Evolutionary conservation across 1,284 basidiomycete genomes (phyloP), one percentile per base, ranked within the genome.

Genomic region (Psilocybe mexicana): DNA sequence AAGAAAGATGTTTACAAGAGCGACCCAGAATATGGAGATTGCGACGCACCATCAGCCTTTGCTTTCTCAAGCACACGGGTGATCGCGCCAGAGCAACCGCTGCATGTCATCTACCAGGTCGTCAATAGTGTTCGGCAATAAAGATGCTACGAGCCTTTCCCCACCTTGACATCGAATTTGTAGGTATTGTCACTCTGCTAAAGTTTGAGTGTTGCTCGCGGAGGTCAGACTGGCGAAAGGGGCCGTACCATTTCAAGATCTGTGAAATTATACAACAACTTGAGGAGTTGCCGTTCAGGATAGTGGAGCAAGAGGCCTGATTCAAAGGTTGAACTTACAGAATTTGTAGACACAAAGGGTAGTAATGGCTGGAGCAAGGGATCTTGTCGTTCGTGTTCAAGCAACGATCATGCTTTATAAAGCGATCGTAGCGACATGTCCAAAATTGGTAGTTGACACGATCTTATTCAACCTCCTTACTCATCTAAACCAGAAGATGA

Each of bases 1-100:
- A 36, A 33, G 36, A 38, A 1, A 44, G 18, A 10, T 35, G 42
- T 36, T n/a, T n/a, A 54, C 50, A 18, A 7, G 40, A 1, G 43
- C n/a, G 30, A 38, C 23, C 14, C 30, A 24, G n/a, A 33, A 18
- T 18, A 18, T 18, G 18, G 18, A 18, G 18, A 18, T 18, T 23
- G 28, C 10, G 33, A 67, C 76, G 59, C 69, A 86, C 90, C 89
- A 44, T 86, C 78, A 1, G 79, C 72, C 74, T 88, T 90, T 3
- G 86, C 80, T 73, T 86, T 92, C 61, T 81, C 76, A 44, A 94
- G 77, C 10, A 87, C 92, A 36, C 90, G 84, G 25, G 76, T 79
- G 53, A 94, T 81, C 38, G 93, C 93, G 23, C 87, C 86, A 30
- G 90, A 92, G 76, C 92, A 94, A 33, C 93, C 92, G 36, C 72